Conservation (phyloP, 2,329 filamentous ascomycete species). For the Rhynchosporium agropyri region DNA sequence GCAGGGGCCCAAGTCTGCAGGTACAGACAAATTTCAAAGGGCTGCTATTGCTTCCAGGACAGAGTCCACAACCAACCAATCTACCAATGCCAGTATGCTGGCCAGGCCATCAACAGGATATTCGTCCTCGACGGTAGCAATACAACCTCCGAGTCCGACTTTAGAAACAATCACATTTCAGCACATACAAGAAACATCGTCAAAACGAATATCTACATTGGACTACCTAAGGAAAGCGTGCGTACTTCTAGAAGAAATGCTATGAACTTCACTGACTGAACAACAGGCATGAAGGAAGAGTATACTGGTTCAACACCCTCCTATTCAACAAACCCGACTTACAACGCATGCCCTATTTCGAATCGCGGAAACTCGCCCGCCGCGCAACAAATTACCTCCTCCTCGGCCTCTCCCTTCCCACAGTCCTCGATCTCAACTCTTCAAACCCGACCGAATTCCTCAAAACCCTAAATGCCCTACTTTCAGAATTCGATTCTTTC, state of each 20-base stretch:
- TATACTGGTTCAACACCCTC: slow-evolving; percentile 98
- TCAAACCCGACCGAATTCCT: slow-evolving; percentile 82
- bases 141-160: slow-evolving; percentile 40
- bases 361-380: slow-evolving; percentile 79
- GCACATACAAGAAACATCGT: slow-evolving; percentile 80
- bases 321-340: slow-evolving; percentile 86
- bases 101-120: slow-evolving; percentile 37
- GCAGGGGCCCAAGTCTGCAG: slow-evolving; percentile 28
- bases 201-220: slow-evolving; percentile 91
- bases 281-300: slow-evolving; percentile 81
- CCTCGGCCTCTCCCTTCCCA: slow-evolving; percentile 87
- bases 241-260: slow-evolving; percentile 44
- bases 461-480: slow-evolving; percentile 78
- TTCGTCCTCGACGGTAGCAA: slow-evolving; percentile 30
- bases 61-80: slow-evolving; percentile 35
- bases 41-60: slow-evolving; percentile 25
- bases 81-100: slow-evolving; percentile 41
- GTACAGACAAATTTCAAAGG: slow-evolving; percentile 35
- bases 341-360: slow-evolving; percentile 80
- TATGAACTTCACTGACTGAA: slow-evolving; percentile 14
- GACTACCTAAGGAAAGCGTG: slow-evolving; percentile 93
- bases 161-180: slow-evolving; percentile 48
- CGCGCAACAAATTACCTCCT: slow-evolving; percentile 93
- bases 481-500: slow-evolving; percentile 92
- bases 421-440: slow-evolving; percentile 85